Conservation (phyloP, 2,329 filamentous ascomycete genomes). For the Didymella segeticola region DNA sequence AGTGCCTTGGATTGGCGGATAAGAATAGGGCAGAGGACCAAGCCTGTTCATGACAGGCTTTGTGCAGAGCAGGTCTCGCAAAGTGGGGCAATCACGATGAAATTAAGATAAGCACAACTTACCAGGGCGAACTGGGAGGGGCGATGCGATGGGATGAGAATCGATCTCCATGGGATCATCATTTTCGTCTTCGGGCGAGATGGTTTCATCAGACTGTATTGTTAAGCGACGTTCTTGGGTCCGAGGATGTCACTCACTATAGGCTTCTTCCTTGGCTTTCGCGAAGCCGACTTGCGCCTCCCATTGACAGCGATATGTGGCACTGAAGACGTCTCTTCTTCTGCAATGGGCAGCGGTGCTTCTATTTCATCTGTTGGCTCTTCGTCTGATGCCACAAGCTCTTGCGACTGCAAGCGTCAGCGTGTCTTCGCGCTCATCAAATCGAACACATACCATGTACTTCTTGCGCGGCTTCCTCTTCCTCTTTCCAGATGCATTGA, state of each 20-base stretch:
- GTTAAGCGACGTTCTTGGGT: conserved; percentile 5
- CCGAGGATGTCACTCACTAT: conserved; percentile 28
- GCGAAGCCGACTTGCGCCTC: conserved; percentile 33
- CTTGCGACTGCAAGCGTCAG: conserved; percentile 36
- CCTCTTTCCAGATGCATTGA: conserved; percentile 35
- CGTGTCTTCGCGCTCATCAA: background rate
- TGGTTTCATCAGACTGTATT: conserved; percentile 36
- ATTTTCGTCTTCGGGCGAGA: conserved; percentile 40
- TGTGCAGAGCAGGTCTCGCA: background rate
- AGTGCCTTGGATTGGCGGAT: background rate
- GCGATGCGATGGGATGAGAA: conserved; percentile 24
- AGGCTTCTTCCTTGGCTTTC: conserved; percentile 40
- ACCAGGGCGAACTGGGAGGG: conserved; percentile 36
- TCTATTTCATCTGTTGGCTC: conserved; percentile 30
- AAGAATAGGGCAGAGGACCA: background rate
- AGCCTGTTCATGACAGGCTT: background rate
- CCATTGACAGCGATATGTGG: conserved; percentile 26
- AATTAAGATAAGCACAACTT: conserved; percentile 22
- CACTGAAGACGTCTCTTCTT: conserved; percentile 20
- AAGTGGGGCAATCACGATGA: background rate
- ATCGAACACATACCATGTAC: conserved; percentile 30
- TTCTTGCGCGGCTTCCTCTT: conserved; percentile 39
- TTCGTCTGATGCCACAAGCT: conserved; percentile 40
- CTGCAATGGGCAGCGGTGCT: conserved; percentile 5
- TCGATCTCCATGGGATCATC: conserved; percentile 34